phyloP scores from a whole-genome alignment of 148 eudicot genomes.

The Chenopodium berlandieri region DNA sequence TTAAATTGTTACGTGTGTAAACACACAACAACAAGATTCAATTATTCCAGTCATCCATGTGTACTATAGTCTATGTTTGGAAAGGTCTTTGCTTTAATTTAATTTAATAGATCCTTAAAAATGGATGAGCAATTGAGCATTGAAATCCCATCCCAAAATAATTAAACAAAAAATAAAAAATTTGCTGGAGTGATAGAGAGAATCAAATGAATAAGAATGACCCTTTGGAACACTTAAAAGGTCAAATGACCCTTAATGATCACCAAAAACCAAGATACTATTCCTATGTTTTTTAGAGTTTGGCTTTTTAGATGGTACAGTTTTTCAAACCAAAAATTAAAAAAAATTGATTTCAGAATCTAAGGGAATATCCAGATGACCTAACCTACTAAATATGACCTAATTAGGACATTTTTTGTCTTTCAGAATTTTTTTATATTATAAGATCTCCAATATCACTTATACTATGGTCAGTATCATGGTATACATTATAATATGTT shows the following conservation, averaged over 20 bases:
- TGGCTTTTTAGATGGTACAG: conserved; percentile 1
- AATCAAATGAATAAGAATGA: not conserved
- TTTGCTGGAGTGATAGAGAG: not conserved
- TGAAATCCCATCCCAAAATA: not conserved
- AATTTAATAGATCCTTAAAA: not conserved
- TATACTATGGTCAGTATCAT: conserved; percentile 4
- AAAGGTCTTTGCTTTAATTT: not conserved
- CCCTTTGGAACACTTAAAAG: conserved; percentile 8
- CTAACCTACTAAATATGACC: conserved; percentile 21
- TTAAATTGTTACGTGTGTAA: not conserved
- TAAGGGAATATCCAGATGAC: conserved; percentile 36
- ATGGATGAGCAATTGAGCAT: not conserved
- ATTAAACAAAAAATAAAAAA: not conserved
- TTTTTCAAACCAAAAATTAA: not conserved
- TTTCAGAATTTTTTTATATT: conserved; percentile 2
- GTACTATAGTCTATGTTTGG: not conserved
- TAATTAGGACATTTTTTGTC: conserved; percentile 3
- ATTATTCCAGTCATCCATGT: not conserved
- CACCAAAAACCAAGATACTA: conserved; percentile 27
- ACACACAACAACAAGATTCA: not conserved
- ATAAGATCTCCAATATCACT: not conserved
- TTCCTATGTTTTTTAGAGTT: conserved; percentile 28
- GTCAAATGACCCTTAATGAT: conserved; percentile 24
- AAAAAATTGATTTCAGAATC: conserved; percentile 24
- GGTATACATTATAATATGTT: not conserved